Evolutionary conservation across 2,329 filamentous ascomycete species (phyloP), one percentile per base, ranked within the genome.

Genomic region (Dothideomycetes sp.): DNA sequence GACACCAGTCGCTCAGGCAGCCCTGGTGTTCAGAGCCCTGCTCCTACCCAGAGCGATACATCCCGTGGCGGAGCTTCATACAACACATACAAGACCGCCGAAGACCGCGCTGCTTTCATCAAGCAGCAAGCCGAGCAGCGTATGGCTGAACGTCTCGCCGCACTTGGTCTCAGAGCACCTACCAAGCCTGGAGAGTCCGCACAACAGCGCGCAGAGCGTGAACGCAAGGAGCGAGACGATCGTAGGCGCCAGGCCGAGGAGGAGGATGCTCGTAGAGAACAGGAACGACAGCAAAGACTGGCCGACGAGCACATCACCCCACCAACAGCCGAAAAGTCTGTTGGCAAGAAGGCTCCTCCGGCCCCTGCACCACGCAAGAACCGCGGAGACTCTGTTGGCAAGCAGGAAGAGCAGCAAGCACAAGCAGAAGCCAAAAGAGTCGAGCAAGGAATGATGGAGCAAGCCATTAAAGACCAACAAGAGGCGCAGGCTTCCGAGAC

Each of bases 61-160:
- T 25, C 43, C n/a, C 38, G 45, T 28, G 46, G 53, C 10, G 45
- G 49, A 25, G 58, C 64, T 16, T 62, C 70, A 9, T 93, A 94
- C 57, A 74, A 84, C 2, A 76, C 85, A 4, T 93, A 91, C 60
- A 85, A 84, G 63, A 94, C 88, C 0, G 82, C 88, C 1, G 88
- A 96, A 61, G 89, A 98, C 55, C 78, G 91, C 41, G 87, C 93
- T 24, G 87, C 89, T 4, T 94, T 93, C 55, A 95, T 96, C 57
- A 94, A 93, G 60, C 88, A 95, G 60, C 89, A 95, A 60, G 93
- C 91, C 7, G 88, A 96, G 60, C 85, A 89, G 58, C 84, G 89
- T 45, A 96, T 98, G 82, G 89, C 91, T 24, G 91, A 96, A 62
- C 81, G 91, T 45, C 76, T 98, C 54, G 91, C 91, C 45, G 89